Base-by-base conservation (phyloP, 2,329 filamentous ascomycete genomes). In the Stemphylium beticola region DNA sequence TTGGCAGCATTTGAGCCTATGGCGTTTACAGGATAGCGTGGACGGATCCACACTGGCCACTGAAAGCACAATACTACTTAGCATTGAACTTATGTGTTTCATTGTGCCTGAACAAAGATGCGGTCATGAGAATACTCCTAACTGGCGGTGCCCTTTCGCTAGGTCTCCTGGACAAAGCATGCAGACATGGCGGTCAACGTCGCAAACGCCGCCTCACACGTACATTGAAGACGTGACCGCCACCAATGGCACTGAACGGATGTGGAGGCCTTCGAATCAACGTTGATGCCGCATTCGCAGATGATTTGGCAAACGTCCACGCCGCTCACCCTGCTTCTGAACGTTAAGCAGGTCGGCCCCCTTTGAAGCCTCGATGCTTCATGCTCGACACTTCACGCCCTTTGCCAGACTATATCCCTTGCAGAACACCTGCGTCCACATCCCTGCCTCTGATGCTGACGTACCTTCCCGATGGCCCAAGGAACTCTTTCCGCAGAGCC, bases 1-100 rank as follows among this genome's bases (percentile, higher is more conserved):
- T 50, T 58, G 49, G 59, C 49, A 61, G 63, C 61, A 66, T 62
- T 18, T 49, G 59, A 57, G 58, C 53, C 54, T 55, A 54, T 31
- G 61, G 66, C 64, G 60, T 67, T 65, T 44, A 42, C 32, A 43
- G 49, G 60, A 31, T 42, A 55, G 44, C 26, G 43, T 45, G 17
- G 45, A 36, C 24, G 18, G 31, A 22, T 42, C 37, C 9, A 31
- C n/a, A 39, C 46, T 49, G 31, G 37, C 14, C 18, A 33, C 26
- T 48, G 37, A 40, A 41, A 41, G 43, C 47, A 31, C 17, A 45
- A 29, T 15, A 41, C 45, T 29, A 52, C n/a, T 50, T 41, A 41
- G 33, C 40, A 49, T 22, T 45, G 32, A 29, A 29, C 33, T 14
- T 24, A 42, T 31, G 39, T 31, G 14, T 38, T 29, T 44, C 46